Evolutionary conservation across 2,329 filamentous ascomycete species (phyloP).

Genomic region (Stagonosporopsis vannaccii): DNA sequence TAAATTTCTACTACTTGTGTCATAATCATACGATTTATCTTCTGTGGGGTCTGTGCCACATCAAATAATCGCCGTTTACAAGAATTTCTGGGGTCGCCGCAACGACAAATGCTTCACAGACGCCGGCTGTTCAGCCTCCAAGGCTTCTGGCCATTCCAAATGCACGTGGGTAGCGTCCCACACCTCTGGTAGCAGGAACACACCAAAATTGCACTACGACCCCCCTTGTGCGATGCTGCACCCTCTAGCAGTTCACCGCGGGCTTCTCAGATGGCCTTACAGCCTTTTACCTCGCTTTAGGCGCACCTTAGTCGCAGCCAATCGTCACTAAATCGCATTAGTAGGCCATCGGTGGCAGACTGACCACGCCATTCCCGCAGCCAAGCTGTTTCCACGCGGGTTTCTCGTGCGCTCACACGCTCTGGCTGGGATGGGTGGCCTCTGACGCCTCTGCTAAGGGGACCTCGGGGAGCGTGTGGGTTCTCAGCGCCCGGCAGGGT

Average conservation of each 20-base stretch:
- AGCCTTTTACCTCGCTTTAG: conserved; percentile 16
- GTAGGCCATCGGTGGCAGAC: conserved; percentile 2
- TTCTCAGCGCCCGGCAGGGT: conserved; percentile 3
- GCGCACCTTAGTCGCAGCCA: conserved; percentile 3
- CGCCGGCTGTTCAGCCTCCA: conserved; percentile 10
- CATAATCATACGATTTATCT: conserved; percentile 12
- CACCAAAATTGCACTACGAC: conserved; percentile 14
- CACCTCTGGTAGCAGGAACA: conserved; percentile 18
- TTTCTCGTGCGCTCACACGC: conserved; percentile 16
- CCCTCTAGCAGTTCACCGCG: conserved; percentile 13
- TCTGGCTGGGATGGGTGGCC: conserved; percentile 6
- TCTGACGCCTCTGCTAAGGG: conserved; percentile 14
- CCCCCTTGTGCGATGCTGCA: conserved; percentile 2
- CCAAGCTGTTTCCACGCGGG: conserved; percentile 15
- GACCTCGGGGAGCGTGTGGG: conserved; percentile 18
- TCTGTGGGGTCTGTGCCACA: conserved; percentile 9
- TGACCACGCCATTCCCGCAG: conserved; percentile 15
- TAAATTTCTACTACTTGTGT: conserved; percentile 10
- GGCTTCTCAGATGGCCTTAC: conserved; percentile 2
- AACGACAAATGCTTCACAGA: conserved; percentile 6
- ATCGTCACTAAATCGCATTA: conserved; percentile 13
- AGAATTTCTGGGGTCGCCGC: neutral
- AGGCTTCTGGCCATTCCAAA: conserved; percentile 14
- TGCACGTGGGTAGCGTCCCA: conserved; percentile 18
- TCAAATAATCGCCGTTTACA: conserved; percentile 18